Conservation (phyloP, 1,284 basidiomycete genomes). For the Bothia castanella region DNA sequence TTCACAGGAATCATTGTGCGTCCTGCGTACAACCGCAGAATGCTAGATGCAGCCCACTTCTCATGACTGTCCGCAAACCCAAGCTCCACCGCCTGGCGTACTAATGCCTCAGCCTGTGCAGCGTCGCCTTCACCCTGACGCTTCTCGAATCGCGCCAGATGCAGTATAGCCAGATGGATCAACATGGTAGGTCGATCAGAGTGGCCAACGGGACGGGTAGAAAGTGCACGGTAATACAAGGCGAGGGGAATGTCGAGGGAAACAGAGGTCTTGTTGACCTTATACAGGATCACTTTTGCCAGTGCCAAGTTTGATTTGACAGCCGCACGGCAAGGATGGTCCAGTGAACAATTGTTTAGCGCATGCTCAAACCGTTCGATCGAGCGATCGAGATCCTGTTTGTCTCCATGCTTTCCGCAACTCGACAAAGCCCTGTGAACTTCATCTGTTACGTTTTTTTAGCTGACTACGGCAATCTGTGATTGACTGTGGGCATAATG, state of each 20-base stretch:
- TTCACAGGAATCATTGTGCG: background rate
- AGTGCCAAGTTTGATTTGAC: slow-evolving; percentile 15
- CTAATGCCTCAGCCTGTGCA: background rate
- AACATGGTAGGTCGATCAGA: slow-evolving; percentile 8
- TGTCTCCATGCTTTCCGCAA: background rate
- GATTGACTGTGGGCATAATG: background rate
- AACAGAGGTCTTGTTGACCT: background rate
- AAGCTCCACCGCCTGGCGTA: background rate
- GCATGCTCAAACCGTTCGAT: slow-evolving; percentile 8
- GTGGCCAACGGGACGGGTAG: slow-evolving; percentile 3
- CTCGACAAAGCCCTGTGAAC: slow-evolving; percentile 1
- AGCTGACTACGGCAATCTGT: background rate
- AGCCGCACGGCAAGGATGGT: slow-evolving; percentile 12
- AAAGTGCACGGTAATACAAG: slow-evolving; percentile 6
- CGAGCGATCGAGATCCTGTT: slow-evolving; percentile 8
- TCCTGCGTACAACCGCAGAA: slow-evolving; percentile 1
- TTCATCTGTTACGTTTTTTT: slow-evolving; percentile 1
- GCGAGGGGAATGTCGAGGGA: slow-evolving; percentile 6
- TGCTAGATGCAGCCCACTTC: background rate
- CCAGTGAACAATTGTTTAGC: slow-evolving; percentile 12
- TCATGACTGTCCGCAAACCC: background rate
- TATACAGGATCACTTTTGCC: background rate
- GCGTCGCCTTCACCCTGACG: background rate
- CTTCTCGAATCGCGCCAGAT: slow-evolving; percentile 5
- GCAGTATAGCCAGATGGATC: background rate